A percentile compares a stretch with the other conserved stretches of the same genome.
Evolutionary conservation across 495 filamentous ascomycete species (phyloP).

Genomic region (Trichoderma erinaceum): DNA sequence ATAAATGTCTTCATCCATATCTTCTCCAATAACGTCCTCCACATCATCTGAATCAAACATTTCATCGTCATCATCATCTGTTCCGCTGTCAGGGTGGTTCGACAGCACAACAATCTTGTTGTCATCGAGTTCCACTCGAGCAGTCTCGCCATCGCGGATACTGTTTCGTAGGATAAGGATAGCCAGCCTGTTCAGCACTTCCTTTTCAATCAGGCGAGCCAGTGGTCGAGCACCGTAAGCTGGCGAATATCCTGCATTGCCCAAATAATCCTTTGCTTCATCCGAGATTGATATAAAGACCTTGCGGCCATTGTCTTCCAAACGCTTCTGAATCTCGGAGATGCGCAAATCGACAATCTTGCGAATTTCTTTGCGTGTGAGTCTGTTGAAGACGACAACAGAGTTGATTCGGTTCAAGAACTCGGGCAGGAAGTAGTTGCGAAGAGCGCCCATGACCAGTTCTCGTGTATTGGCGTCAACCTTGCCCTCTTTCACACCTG

Average conservation of each 20-base stretch:
- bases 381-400: slow-evolving; percentile 96
- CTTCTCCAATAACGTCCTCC: slow-evolving; percentile 60
- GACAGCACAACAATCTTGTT: slow-evolving; percentile 72
- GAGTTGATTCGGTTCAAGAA: slow-evolving; percentile 96
- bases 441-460: slow-evolving; percentile 79
- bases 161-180: slow-evolving; percentile 80
- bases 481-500: slow-evolving; percentile 66
- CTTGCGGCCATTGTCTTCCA: slow-evolving; percentile 72
- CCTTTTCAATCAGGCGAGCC: slow-evolving; percentile 84
- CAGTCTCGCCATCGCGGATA: slow-evolving; percentile 78
- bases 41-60: slow-evolving; percentile 67
- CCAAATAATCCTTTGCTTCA: slow-evolving; percentile 85
- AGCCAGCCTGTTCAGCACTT: slow-evolving; percentile 88
- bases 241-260: slow-evolving; percentile 81
- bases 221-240: slow-evolving; percentile 90
- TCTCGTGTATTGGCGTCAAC: slow-evolving; percentile 85
- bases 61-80: slow-evolving; percentile 55
- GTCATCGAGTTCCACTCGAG: slow-evolving; percentile 64
- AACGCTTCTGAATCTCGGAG: slow-evolving; percentile 81
- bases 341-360: slow-evolving; percentile 93
- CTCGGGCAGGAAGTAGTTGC: slow-evolving; percentile 94
- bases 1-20: slow-evolving; percentile 72
- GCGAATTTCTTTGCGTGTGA: slow-evolving; percentile 80
- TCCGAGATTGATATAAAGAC: slow-evolving; percentile 69
- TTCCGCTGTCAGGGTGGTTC: slow-evolving; percentile 66